Conservation (phyloP, 2,329 filamentous ascomycete species). For the Amesomyces nigricolor region DNA sequence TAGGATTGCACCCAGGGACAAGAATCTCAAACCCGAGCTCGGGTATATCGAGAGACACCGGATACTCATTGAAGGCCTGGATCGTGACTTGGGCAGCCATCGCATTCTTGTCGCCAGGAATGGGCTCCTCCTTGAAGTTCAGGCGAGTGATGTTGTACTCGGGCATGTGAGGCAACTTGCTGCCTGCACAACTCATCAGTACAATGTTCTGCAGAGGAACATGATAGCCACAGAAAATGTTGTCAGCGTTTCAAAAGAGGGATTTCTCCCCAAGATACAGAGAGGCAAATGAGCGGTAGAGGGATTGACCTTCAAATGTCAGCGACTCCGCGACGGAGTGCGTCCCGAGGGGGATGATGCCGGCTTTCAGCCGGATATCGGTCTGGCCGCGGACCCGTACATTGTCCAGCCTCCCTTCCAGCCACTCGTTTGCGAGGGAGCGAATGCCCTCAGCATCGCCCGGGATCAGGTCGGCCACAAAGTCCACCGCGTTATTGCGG, state of each 20-base stretch:
- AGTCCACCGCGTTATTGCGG: conserved; percentile 69
- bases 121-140: conserved; percentile 67
- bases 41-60: conserved; percentile 70
- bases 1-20: conserved; percentile 70
- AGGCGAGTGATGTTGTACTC: conserved; percentile 76
- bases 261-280: conserved; percentile 57
- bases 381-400: conserved; percentile 70
- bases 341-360: conserved; percentile 70
- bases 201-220: conserved; percentile 23
- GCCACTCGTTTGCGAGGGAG: conserved; percentile 78
- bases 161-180: conserved; percentile 70
- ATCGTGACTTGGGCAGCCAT: conserved; percentile 78
- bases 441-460: conserved; percentile 74
- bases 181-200: conserved; percentile 47
- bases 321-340: conserved; percentile 70
- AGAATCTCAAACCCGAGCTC: conserved; percentile 78
- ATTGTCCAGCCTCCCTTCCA: conserved; percentile 68
- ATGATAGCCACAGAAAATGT: background rate
- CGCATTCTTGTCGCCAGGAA: conserved; percentile 49
- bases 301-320: conserved; percentile 74
- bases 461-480: conserved; percentile 69
- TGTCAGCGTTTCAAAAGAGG: conserved; percentile 29
- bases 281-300: conserved; percentile 58
- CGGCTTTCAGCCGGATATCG: conserved; percentile 68
- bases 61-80: conserved; percentile 68